Base-by-base conservation (phyloP, 23 red algal species). In the Pyropia haitanensis region DNA sequence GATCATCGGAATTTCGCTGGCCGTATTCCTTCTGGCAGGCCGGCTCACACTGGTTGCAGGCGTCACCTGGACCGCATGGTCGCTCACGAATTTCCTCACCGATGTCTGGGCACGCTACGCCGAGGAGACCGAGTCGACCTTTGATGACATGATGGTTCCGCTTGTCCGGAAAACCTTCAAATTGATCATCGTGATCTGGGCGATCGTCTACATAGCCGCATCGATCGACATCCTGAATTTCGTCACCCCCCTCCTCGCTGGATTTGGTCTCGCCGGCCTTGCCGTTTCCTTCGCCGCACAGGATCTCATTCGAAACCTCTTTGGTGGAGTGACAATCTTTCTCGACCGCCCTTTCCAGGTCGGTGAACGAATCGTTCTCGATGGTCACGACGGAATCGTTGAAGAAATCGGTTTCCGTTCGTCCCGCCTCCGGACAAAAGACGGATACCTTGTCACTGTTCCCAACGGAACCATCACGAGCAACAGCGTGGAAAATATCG, bases 401-500 rank as follows among this genome's bases (percentile, higher is more conserved):
- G 51, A 55, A n/a, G 51, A 16, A n/a, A n/a, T 55, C 51, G 51
- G 51, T 55, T 55, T 55, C n/a, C 51, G 51, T 55, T 55, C 51
- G 51, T 16, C 51, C 51, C 16, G n/a, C 16, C 16, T 55, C 51
- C 51, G 51, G 51, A 55, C 51, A 16, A 16, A 16, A 16, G 16
- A 55, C 51, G 51, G n/a, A 16, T 55, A 16, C 16, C n/a, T 55
- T 16, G 51, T 55, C 16, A 16, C 51, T 16, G n/a, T 55, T n/a
- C 51, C 51, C 16, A 55, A 55, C 51, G 51, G 16, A 55, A 55
- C 16, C 16, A 16, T 55, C 51, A n/a, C 51, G n/a, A n/a, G n/a
- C n/a, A n/a, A n/a, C n/a, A n/a, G n/a, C n/a, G n/a, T n/a, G n/a
- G n/a, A n/a, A n/a, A n/a, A n/a, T n/a, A n/a, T n/a, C n/a, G n/a